A percentile compares a stretch with the other conserved stretches of the same genome.
These are phyloP conservation scores for Leccinum ochraceum DNA, from an alignment of 768 basidiomycete species.

Conservation along the genomic window DNA sequence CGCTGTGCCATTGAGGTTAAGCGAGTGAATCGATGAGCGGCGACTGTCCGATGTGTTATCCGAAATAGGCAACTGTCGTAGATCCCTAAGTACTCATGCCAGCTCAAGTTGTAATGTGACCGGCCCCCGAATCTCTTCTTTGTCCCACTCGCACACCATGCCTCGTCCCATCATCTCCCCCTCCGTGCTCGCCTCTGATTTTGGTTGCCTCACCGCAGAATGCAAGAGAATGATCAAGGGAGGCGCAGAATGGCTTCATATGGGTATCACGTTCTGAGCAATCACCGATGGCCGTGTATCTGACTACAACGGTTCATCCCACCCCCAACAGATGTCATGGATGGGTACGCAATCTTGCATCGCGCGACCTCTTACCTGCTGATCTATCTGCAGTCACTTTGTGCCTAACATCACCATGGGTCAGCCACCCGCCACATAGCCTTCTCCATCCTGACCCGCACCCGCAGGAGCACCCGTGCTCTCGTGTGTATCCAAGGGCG, in stretches of 20 bases:
- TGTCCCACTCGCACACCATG: conserved; percentile 46
- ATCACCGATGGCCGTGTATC: conserved; percentile 12
- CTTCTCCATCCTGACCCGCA: conserved; percentile 14
- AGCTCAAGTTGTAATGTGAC: conserved; percentile 1
- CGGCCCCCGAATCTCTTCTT: conserved; percentile 7
- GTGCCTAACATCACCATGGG: conserved; percentile 99
- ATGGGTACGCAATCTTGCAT: conserved; percentile 59
- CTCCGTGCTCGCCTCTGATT: conserved; percentile 95
- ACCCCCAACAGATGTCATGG: conserved; percentile 86
- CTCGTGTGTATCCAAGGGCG: conserved; percentile 76
- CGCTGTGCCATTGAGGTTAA: background rate
- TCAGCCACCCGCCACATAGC: conserved; percentile 32
- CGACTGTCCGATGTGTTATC: background rate
- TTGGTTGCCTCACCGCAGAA: conserved; percentile 93
- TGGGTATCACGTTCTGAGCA: conserved; percentile 56
- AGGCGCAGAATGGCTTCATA: conserved; percentile 98
- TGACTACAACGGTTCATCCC: conserved; percentile 5
- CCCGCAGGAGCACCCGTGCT: conserved; percentile 81
- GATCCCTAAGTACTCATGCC: conserved; percentile 17
- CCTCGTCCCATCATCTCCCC: conserved; percentile 92
- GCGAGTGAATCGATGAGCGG: background rate
- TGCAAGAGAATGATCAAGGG: conserved; percentile 95
- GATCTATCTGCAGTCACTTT: conserved; percentile 69
- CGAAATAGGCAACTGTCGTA: conserved; percentile 30
- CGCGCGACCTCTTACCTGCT: background rate